Base-by-base conservation (phyloP, 2,329 filamentous ascomycete genomes). In the Penicillium sp. region DNA sequence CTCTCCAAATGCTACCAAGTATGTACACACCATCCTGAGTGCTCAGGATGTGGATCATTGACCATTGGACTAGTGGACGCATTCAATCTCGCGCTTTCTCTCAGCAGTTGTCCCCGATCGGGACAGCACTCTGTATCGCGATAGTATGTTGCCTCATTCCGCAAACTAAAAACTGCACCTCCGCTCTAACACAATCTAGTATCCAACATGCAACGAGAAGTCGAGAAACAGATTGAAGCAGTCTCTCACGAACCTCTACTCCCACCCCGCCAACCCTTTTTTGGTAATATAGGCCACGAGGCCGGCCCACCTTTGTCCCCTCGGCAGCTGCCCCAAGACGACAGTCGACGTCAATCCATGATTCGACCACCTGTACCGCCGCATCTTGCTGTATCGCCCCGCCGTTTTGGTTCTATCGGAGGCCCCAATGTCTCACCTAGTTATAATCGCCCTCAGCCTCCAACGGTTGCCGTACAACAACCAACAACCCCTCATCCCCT, bases 321-420 rank as follows among this genome's bases (percentile, higher is more conserved):
- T 18, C 87, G 92, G 59, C 92, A 96, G 74, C 77, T 92, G 61
- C 86, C 92, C 9, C 89, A 92, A 67, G 92, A 96, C 67, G 93
- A 96, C 55, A 84, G 86, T 51, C 87, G 92, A 56, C 83, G 90
- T 45, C 82, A 82, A 21, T 91, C 88, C 47, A 79, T 88, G 65
- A 89, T 93, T 71, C 86, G 91, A 24, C 88, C 91, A 31, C 85
- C 90, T 11, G 84, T 94, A 11, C 89, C 91, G 34, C 87, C 91
- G n/a, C 91, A 92, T 70, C 80, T 96, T 52, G 87, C 90, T 13
- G 84, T 87, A 52, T 89, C 87, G 60, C 87, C 91, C 14, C 87
- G 92, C 56, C 87, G 90, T 28, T 96, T 92, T 73, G 92, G 92
- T 46, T 97, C 93, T 19, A 93, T 96, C 68, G 87, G 90, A 42